These are phyloP conservation scores for Achaetomiella virescens DNA, from an alignment of 495 filamentous ascomycete species.

Conservation along the genomic window DNA sequence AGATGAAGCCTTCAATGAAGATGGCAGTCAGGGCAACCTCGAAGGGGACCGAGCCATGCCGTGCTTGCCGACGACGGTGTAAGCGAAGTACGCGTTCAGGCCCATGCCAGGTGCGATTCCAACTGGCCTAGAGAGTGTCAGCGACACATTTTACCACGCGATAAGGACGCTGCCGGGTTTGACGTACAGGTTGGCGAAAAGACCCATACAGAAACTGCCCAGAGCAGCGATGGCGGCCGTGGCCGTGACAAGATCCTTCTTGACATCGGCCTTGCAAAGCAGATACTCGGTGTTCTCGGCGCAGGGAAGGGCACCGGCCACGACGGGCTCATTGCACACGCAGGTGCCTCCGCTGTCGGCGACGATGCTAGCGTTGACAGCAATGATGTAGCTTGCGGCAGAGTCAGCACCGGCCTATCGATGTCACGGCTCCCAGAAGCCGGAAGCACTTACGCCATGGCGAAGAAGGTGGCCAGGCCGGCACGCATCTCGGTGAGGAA, in stretches of 20 bases:
- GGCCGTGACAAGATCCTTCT: conserved; percentile 70
- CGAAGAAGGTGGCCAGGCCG: conserved; percentile 76
- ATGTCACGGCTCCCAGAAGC: no score
- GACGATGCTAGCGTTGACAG: conserved; percentile 65
- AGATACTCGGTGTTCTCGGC: conserved; percentile 53
- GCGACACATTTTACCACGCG: background rate
- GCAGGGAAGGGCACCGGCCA: conserved; percentile 47
- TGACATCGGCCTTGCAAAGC: conserved; percentile 58
- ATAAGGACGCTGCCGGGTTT: background rate
- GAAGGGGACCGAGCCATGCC: conserved; percentile 64
- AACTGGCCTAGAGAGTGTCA: conserved; percentile 49
- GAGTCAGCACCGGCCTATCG: background rate
- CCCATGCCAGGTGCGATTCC: conserved; percentile 78
- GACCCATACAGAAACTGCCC: conserved; percentile 66
- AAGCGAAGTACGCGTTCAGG: conserved; percentile 78
- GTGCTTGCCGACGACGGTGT: conserved; percentile 71
- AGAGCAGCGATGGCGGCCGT: conserved; percentile 72
- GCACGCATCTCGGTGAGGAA: conserved; percentile 77
- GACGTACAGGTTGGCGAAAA: conserved; percentile 54
- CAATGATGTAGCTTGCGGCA: conserved; percentile 50
- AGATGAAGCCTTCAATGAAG: conserved; percentile 76
- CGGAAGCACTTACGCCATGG: conserved; percentile 57
- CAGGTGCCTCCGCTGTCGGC: conserved; percentile 58
- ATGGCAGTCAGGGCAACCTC: conserved; percentile 68
- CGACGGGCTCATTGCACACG: conserved; percentile 48